phyloP scores from a whole-genome alignment of 306 rosid species.

The Cyamopsis tetragonoloba region DNA sequence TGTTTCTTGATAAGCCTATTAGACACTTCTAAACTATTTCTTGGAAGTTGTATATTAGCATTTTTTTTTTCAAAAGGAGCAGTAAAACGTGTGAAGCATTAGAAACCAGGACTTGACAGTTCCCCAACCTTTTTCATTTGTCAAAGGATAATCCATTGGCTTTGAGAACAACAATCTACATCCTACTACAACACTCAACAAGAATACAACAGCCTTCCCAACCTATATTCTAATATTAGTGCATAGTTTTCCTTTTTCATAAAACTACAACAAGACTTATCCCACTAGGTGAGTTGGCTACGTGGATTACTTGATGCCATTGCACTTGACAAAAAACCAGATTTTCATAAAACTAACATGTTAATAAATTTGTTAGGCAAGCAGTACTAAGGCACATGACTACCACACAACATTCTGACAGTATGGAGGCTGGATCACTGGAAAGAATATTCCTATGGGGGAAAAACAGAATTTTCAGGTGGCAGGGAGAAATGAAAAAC shows the following conservation, averaged over 20 bases:
- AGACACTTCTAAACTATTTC: conserved; percentile 1
- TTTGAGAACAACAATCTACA: neutral
- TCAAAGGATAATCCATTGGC: neutral
- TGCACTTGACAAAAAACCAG: no score
- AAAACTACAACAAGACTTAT: no score
- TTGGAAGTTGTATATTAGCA: neutral
- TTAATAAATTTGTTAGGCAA: neutral
- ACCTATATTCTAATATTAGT: neutral
- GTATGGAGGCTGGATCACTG: neutral
- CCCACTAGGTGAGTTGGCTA: no score
- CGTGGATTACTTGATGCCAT: no score
- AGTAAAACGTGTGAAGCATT: neutral
- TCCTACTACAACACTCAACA: neutral
- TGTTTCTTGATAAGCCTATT: conserved; percentile 4
- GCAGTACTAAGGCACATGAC: neutral
- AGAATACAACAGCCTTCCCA: neutral
- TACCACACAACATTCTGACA: neutral
- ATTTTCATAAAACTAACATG: neutral
- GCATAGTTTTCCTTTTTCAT: neutral
- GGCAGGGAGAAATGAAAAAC: neutral
- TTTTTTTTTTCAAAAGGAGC: neutral
- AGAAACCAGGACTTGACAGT: neutral
- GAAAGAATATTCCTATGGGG: neutral
- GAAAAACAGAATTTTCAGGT: neutral
- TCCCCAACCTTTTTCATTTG: neutral